A percentile compares a stretch with the other conserved stretches of the same genome.
Conservation (phyloP, 2,329 filamentous ascomycete species). For the Penicillium occitanis region DNA sequence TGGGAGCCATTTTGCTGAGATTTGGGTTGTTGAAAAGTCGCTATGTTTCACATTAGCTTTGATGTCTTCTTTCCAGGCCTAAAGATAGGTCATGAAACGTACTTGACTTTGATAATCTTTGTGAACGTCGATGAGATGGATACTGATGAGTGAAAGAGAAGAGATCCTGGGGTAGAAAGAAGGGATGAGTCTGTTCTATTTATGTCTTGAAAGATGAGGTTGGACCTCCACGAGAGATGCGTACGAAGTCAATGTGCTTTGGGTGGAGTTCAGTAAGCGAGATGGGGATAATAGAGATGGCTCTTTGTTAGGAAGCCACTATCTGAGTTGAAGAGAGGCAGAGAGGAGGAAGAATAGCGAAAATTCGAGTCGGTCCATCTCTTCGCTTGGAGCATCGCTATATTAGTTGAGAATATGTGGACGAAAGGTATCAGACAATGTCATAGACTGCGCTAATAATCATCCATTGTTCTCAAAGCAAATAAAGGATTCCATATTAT, state of each 20-base stretch:
- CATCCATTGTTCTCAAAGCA: background rate
- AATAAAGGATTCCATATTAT: background rate
- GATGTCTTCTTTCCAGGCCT: background rate
- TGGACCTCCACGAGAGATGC: background rate
- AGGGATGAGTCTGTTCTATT: background rate
- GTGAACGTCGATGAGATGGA: background rate
- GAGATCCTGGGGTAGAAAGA: background rate
- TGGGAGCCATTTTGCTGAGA: constrained; percentile 16
- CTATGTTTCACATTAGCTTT: background rate
- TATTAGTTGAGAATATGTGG: background rate
- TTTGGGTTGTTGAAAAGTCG: background rate
- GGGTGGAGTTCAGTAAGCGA: background rate
- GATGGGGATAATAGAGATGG: too few species aligned
- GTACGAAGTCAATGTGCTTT: background rate
- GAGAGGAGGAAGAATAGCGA: background rate
- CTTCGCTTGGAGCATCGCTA: background rate
- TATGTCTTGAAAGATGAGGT: constrained; percentile 5
- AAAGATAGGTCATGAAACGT: background rate
- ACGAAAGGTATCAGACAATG: constrained; percentile 2
- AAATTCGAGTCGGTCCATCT: background rate
- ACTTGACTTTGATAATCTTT: background rate
- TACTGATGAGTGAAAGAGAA: background rate
- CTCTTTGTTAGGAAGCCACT: constrained; percentile 3
- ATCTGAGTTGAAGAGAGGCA: background rate
- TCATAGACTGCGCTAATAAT: background rate